phyloP scores from a whole-genome alignment of 1,139 yeast species.

The Candida sp. region DNA sequence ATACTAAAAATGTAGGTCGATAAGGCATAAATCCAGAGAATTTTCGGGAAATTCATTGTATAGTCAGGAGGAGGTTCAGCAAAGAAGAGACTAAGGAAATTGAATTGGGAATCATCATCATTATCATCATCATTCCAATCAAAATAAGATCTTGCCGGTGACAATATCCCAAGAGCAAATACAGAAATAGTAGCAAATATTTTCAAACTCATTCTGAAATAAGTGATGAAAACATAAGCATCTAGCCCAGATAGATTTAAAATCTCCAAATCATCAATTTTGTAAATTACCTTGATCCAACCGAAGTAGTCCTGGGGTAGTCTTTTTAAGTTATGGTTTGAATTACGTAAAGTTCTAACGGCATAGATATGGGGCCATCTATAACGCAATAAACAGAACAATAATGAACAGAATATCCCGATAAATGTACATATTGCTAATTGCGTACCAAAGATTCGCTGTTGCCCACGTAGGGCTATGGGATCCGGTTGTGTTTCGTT shows the following conservation, averaged over 20 bases:
- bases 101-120: constrained; percentile 9
- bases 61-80: constrained; percentile 16
- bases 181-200: constrained; percentile 34
- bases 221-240: constrained; percentile 42
- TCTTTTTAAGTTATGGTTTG: constrained; percentile 7
- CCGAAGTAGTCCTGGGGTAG: constrained; percentile 37
- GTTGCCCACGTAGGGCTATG: constrained; percentile 26
- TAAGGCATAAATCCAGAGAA: constrained; percentile 75
- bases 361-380: constrained; percentile 53
- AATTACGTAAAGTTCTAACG: constrained; percentile 39
- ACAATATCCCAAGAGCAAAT: constrained; percentile 36
- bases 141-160: constrained; percentile 43
- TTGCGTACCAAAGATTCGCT: constrained; percentile 44
- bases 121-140: constrained; percentile 48
- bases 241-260: constrained; percentile 41
- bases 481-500: constrained; percentile 1
- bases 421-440: constrained; percentile 33
- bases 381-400: constrained; percentile 41
- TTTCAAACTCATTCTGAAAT: constrained; percentile 43
- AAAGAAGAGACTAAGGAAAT: not conserved
- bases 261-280: constrained; percentile 40
- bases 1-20: constrained; percentile 85
- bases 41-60: constrained; percentile 26
- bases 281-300: constrained; percentile 36
- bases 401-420: constrained; percentile 32